These are phyloP conservation scores for Cucurbitaria berberidis DNA, from an alignment of 2,329 filamentous ascomycete species.

Conservation along the genomic window DNA sequence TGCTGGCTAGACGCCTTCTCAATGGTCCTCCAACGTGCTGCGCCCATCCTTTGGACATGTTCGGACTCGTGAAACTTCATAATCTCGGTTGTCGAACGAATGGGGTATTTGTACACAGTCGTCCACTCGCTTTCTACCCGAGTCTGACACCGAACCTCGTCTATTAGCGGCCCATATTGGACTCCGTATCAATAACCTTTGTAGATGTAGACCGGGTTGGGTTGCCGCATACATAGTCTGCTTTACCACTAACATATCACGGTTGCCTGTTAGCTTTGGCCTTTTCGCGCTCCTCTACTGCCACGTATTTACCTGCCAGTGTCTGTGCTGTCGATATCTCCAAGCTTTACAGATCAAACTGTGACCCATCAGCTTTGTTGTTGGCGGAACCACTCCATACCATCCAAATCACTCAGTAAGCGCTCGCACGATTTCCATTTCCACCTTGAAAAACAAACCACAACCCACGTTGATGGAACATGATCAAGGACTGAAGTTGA, in stretches of 20 bases:
- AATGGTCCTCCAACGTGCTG: slow-evolving; percentile 20
- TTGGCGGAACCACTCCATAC: too few relatives aligned
- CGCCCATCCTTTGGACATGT: slow-evolving; percentile 5
- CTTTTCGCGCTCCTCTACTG: neutral
- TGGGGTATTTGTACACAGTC: neutral
- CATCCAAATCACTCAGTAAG: neutral
- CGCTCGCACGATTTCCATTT: neutral
- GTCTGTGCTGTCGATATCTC: neutral
- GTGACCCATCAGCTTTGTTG: neutral
- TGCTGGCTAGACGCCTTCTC: slow-evolving; percentile 10
- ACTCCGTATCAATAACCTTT: neutral
- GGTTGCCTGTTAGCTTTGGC: slow-evolving; percentile 4
- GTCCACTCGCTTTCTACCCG: neutral
- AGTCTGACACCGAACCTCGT: slow-evolving; percentile 11
- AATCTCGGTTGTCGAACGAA: neutral
- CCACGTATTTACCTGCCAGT: neutral
- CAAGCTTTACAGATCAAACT: neutral
- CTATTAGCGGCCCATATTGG: slow-evolving; percentile 4
- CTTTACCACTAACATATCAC: neutral
- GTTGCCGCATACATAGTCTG: slow-evolving; percentile 21
- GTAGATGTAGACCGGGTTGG: neutral
- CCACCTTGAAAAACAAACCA: neutral
- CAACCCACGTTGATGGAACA: neutral
- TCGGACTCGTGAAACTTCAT: slow-evolving; percentile 1
- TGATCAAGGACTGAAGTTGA: neutral